phyloP scores from a whole-genome alignment of 1,284 basidiomycete species.

The Phellopilus nigrolimitatus region DNA sequence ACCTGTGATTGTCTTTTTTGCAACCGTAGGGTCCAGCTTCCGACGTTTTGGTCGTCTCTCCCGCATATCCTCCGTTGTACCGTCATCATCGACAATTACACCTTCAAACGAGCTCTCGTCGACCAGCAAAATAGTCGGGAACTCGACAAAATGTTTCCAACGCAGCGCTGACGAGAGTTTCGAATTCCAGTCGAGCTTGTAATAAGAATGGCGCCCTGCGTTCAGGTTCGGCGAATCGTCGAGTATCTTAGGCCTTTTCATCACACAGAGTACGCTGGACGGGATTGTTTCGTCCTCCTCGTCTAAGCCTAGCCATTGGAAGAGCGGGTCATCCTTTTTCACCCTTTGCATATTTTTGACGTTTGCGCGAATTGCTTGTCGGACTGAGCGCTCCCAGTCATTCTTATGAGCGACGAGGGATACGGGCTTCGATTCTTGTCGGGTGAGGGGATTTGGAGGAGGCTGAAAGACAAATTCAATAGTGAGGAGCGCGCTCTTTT shows the following conservation, averaged over 20 bases:
- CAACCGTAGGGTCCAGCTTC: conserved; percentile 46
- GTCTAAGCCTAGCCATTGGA: conserved; percentile 53
- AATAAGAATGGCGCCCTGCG: conserved; percentile 35
- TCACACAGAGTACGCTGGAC: conserved; percentile 51
- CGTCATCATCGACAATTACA: conserved; percentile 48
- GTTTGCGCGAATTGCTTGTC: conserved; percentile 43
- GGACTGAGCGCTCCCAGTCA: conserved; percentile 43
- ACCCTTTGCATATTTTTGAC: conserved; percentile 36
- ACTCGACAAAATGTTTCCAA: conserved; percentile 72
- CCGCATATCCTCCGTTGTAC: conserved; percentile 33
- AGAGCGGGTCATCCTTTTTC: conserved; percentile 37
- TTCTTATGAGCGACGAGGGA: conserved; percentile 61
- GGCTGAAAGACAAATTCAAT: conserved; percentile 65
- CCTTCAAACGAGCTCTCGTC: conserved; percentile 55
- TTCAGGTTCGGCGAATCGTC: conserved; percentile 27
- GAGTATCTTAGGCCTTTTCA: conserved; percentile 42
- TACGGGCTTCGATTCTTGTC: conserved; percentile 36
- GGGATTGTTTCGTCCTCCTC: conserved; percentile 30
- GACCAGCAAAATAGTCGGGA: conserved; percentile 73
- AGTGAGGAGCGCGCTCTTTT: conserved; percentile 63
- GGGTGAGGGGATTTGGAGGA: conserved; percentile 38
- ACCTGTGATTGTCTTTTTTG: conserved; percentile 49
- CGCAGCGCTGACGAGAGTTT: conserved; percentile 47
- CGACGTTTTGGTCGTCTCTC: conserved; percentile 44
- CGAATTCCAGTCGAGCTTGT: conserved; percentile 49